Evolutionary conservation across 352 stramenopile genomes (phyloP), one percentile per base, ranked within the genome.

Genomic region (Globisporangium okanoganense): DNA sequence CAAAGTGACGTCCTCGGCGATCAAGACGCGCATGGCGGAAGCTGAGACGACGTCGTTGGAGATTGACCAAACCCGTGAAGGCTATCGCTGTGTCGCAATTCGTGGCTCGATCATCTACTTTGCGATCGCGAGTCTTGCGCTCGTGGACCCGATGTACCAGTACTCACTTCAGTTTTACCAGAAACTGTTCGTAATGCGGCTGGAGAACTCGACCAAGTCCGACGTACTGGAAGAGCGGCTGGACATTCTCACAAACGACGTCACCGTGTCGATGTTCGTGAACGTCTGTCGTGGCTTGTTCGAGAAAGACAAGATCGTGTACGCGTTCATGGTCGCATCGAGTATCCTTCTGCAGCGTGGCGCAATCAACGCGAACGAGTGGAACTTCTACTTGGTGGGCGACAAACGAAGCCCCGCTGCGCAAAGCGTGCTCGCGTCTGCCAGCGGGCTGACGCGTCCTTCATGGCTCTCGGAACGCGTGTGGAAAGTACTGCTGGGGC

Each of bases 261-360:
- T 97, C 54, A 98, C 94, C 1, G 75, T 74, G 45, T 96, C 83
- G 44, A 97, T 98, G 77, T 98, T 96, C 58, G 85, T 95, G 5
- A 98, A 98, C 73, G 79, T 98, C 1, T 98, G 94, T 63, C 83
- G 92, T 2, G 94, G 94, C 0, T 68, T 98, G 1, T 98, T 98
- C 62, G 94, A 98, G 67, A 96, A 95, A 53, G 88, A 98, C 74
- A 98, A 98, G 70, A 84, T 98, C 47, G 79, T 98, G 20, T 98
- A 96, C 70, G 87, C 93, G 12, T 96, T 98, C 64, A 96, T 97
- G 74, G 97, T 98, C 41, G 88, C 84, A 3, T 74, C 87, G 20
- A 93, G 87, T 33, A 97, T 98, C 58, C 49, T 94, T 4, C 64
- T 95, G 1, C 87, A 97, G 55, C 70, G 71, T 20, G 82, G 81